Base-by-base conservation (phyloP, 768 basidiomycete species). In the Mycena belliarum region DNA sequence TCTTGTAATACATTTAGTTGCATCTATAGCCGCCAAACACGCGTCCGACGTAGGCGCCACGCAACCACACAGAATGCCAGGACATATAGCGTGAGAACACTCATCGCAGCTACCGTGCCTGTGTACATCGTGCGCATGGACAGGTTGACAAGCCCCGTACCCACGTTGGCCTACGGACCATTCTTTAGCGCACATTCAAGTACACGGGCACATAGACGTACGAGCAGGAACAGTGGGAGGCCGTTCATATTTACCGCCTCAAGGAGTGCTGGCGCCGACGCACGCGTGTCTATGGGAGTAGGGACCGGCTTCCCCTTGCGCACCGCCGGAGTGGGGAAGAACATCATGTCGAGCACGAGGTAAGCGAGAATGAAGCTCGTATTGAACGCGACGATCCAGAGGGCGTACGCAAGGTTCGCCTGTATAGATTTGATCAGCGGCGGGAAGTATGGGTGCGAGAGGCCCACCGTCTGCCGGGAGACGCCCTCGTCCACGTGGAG, bases 321-420 rank as follows among this genome's bases (percentile, higher is more conserved):
- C 4, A 64, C 65, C 18, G 73, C 71, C 0, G 77, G 77, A 14
- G 76, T 70, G 3, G 85, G 81, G 69, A 82, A 88, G 71, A 93
- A 89, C 40, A 73, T 65, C 52, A 89, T 79, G 64, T 98, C 92
- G 41, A 97, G 73, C 23, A 86, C 60, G 40, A 95, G 77, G 73
- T 97, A 96, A 14, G 82, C 85, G 6, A 94, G 78, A 16, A 98
- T 74, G 75, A 94, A 94, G 3, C 86, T 81, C 0, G 88, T 87
- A 69, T 98, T 98, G 83, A 84, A 96, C 11, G 92, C 94, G 1
- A 84, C 82, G 9, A 90, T 82, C 94, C 95, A 98, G 18, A 94
- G 71, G 33, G 95, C 85, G 71, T 99, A 98, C 5, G 90, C 81
- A 28, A 93, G 65, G 66, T 98, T 98, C 43, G 88, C 91, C 95